A percentile compares a stretch with the other conserved stretches of the same genome.
These are phyloP conservation scores for Didymella pomorum DNA, from an alignment of 2,329 filamentous ascomycete species.

Conservation along the genomic window DNA sequence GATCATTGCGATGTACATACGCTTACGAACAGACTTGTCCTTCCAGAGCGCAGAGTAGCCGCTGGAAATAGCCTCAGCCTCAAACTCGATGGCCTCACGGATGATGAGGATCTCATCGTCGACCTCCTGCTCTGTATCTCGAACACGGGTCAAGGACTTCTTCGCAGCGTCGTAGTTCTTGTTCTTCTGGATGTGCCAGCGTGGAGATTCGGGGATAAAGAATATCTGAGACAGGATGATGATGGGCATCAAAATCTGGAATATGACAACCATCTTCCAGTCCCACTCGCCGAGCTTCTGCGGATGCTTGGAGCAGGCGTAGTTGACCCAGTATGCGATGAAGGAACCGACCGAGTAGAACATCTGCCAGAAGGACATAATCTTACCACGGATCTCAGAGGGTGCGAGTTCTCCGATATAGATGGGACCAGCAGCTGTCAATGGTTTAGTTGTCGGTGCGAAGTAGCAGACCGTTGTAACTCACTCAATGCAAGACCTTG, in stretches of 20 bases:
- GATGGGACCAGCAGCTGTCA: constrained; percentile 68
- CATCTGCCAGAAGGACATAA: constrained; percentile 75
- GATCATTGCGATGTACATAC: constrained; percentile 69
- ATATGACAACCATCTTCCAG: constrained; percentile 76
- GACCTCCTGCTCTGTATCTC: constrained; percentile 70
- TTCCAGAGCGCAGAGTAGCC: constrained; percentile 73
- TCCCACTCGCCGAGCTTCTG: constrained; percentile 71
- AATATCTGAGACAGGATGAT: constrained; percentile 67
- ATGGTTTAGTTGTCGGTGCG: constrained; percentile 10
- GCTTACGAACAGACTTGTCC: constrained; percentile 72
- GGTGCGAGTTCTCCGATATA: constrained; percentile 76
- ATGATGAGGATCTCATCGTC: constrained; percentile 72
- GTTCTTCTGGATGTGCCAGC: constrained; percentile 71
- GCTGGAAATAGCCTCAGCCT: constrained; percentile 71
- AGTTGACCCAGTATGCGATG: constrained; percentile 71
- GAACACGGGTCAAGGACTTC: constrained; percentile 65
- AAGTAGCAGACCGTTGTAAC: constrained; percentile 20
- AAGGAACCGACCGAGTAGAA: constrained; percentile 72
- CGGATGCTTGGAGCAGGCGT: constrained; percentile 65
- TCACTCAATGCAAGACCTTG: constrained; percentile 72
- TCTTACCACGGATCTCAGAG: constrained; percentile 68
- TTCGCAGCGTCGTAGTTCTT: constrained; percentile 69
- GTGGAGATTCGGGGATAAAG: constrained; percentile 72
- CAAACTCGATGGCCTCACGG: constrained; percentile 73
- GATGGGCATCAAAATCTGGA: constrained; percentile 73